These are phyloP conservation scores for Cyphellophora attinorum DNA, from an alignment of 2,329 filamentous ascomycete species.

Conservation along the genomic window DNA sequence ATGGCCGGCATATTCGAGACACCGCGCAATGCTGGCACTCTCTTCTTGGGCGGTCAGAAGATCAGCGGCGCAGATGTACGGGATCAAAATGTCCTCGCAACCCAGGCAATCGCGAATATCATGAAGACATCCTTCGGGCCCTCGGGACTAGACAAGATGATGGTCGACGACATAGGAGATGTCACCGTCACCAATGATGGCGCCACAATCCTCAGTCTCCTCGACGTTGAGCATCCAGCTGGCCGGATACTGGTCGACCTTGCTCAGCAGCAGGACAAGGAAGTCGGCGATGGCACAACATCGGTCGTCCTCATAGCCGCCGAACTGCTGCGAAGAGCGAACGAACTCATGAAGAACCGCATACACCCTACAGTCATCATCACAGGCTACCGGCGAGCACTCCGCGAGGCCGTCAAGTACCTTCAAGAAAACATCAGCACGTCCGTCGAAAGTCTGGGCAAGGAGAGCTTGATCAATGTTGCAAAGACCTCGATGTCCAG, in stretches of 20 bases:
- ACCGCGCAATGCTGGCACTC: constrained; percentile 79
- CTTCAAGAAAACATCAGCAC: constrained; percentile 98
- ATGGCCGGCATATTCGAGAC: constrained; percentile 98
- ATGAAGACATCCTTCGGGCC: constrained; percentile 98
- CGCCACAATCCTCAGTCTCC: constrained; percentile 85
- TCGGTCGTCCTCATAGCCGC: constrained; percentile 96
- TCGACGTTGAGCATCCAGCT: constrained; percentile 95
- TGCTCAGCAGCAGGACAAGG: constrained; percentile 97
- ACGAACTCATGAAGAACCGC: constrained; percentile 98
- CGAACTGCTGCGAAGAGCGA: constrained; percentile 83
- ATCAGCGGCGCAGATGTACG: constrained; percentile 93
- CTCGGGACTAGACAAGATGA: constrained; percentile 98
- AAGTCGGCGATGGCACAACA: constrained; percentile 96
- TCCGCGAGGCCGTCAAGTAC: constrained; percentile 95
- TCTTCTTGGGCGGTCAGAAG: constrained; percentile 96
- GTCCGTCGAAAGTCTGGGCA: constrained; percentile 83
- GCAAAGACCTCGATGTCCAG: constrained; percentile 99
- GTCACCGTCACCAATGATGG: constrained; percentile 99
- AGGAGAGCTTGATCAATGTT: constrained; percentile 85
- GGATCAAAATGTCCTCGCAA: constrained; percentile 94
- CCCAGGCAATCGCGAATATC: constrained; percentile 95
- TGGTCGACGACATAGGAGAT: constrained; percentile 99
- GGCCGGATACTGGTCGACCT: constrained; percentile 97
- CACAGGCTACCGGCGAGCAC: constrained; percentile 88
- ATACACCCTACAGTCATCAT: constrained; percentile 99